Conservation (phyloP, 2,329 filamentous ascomycete genomes). For the Aureobasidium namibiae region DNA sequence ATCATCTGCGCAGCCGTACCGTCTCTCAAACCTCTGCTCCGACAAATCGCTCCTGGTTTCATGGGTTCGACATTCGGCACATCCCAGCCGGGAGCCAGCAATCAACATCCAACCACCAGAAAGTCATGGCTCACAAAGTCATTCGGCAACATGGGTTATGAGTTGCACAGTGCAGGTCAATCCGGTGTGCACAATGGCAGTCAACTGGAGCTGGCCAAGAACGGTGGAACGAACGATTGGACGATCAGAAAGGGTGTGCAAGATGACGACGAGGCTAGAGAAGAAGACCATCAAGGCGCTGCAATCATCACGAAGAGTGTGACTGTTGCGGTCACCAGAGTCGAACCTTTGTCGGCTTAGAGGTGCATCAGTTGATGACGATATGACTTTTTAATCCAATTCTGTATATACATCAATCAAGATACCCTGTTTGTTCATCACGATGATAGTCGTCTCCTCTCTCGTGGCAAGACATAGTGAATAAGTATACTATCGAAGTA, state of each 20-base stretch:
- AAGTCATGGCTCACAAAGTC: conserved; percentile 1
- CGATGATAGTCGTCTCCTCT: too few species aligned
- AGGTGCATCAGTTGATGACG: background rate
- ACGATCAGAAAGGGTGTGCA: background rate
- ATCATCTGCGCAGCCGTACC: conserved; percentile 7
- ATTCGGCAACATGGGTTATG: background rate
- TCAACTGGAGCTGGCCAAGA: conserved; percentile 2
- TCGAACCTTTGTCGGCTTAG: background rate
- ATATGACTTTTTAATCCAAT: background rate
- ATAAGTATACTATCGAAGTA: too few species aligned
- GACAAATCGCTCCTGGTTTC: background rate
- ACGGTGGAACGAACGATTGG: background rate
- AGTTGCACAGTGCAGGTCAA: background rate
- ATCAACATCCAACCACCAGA: background rate
- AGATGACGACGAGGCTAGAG: background rate
- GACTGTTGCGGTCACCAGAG: background rate
- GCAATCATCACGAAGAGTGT: background rate
- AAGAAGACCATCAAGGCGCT: background rate
- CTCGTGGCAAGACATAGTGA: too few species aligned
- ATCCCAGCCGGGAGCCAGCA: background rate
- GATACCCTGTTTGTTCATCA: background rate
- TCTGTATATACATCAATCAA: background rate
- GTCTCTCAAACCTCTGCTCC: conserved; percentile 6
- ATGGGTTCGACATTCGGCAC: conserved; percentile 6
- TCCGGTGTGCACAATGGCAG: background rate